Percentiles rank a stretch among this genome's conserved stretches.
phyloP scores from a whole-genome alignment of 805 yeast species.

The Candida palmyrensis region DNA sequence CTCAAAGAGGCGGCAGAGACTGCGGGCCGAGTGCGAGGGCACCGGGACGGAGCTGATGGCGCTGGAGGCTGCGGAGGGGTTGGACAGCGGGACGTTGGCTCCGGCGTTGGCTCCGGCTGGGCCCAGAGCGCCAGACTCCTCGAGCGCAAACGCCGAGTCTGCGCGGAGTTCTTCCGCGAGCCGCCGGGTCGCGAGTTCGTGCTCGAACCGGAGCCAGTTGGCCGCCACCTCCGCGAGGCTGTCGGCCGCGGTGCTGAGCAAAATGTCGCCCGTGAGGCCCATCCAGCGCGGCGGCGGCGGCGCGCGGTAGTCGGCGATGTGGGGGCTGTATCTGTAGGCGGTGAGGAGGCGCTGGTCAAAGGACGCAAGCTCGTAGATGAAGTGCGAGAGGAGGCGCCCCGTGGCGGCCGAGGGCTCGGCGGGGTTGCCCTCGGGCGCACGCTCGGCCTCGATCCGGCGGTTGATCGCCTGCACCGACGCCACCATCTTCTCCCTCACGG shows the following conservation, averaged over 20 bases:
- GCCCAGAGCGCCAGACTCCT: slow-evolving; percentile 26
- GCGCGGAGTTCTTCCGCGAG: slow-evolving; percentile 47
- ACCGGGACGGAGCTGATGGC: slow-evolving; percentile 14
- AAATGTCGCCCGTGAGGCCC: slow-evolving; percentile 41
- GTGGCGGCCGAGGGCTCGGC: not conserved
- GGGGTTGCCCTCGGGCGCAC: not conserved
- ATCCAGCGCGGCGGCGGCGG: slow-evolving; percentile 31
- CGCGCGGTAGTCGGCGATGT: slow-evolving; percentile 16
- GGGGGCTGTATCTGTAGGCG: slow-evolving; percentile 44
- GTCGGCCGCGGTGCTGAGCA: slow-evolving; percentile 28
- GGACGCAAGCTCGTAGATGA: slow-evolving; percentile 50
- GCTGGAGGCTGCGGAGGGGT: not conserved
- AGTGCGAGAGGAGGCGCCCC: slow-evolving; percentile 51
- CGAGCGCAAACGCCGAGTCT: slow-evolving; percentile 39
- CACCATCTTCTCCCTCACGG: slow-evolving; percentile 40
- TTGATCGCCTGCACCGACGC: slow-evolving; percentile 8
- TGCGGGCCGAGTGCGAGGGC: slow-evolving; percentile 62
- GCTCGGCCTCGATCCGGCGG: slow-evolving; percentile 4
- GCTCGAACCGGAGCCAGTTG: slow-evolving; percentile 53
- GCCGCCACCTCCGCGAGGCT: slow-evolving; percentile 19
- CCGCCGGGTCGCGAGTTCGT: slow-evolving; percentile 44
- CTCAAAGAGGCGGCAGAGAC: slow-evolving; percentile 52
- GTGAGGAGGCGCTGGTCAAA: slow-evolving; percentile 50
- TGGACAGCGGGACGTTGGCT: not conserved
- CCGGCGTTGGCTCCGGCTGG: slow-evolving; percentile 12